Conservation (phyloP, 179 eudicot genomes). For the Gypsophila paniculata region DNA sequence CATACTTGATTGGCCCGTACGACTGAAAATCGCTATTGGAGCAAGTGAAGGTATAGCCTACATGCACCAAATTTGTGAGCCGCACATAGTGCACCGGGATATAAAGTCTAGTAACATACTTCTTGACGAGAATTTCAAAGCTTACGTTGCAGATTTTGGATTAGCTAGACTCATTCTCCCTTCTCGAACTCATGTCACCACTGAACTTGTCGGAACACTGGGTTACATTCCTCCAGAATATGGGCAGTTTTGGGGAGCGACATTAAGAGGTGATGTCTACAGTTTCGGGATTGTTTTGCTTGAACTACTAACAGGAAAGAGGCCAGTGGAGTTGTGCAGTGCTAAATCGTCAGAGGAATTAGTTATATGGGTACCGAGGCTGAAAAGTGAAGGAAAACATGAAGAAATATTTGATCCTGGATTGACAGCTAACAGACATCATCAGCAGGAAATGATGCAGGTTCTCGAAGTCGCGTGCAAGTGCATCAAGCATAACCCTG, state of each 20-base stretch:
- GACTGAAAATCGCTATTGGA: constrained; percentile 61
- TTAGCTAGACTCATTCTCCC: constrained; percentile 71
- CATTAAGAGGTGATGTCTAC: constrained; percentile 79
- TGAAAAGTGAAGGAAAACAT: constrained; percentile 60
- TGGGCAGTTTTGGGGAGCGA: constrained; percentile 79
- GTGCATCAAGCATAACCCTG: constrained; percentile 62
- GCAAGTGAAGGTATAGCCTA: constrained; percentile 71
- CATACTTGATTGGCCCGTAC: constrained; percentile 66
- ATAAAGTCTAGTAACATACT: constrained; percentile 85
- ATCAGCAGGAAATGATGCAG: constrained; percentile 57
- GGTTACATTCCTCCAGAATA: constrained; percentile 95
- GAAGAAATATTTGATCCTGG: constrained; percentile 58
- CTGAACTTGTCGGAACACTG: constrained; percentile 79
- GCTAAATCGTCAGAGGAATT: constrained; percentile 59
- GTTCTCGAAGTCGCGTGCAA: constrained; percentile 72
- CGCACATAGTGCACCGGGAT: constrained; percentile 88
- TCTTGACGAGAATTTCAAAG: constrained; percentile 69
- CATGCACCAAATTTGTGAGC: constrained; percentile 78
- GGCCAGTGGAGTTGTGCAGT: constrained; percentile 67
- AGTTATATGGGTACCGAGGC: constrained; percentile 66
- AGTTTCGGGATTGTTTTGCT: constrained; percentile 87
- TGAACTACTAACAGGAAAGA: constrained; percentile 74
- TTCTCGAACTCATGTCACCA: constrained; percentile 73
- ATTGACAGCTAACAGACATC: constrained; percentile 53
- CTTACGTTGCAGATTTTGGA: constrained; percentile 89